Evolutionary conservation across 2,329 filamentous ascomycete genomes (phyloP), one percentile per base, ranked within the genome.

Genomic region (Aspergillus niger): DNA sequence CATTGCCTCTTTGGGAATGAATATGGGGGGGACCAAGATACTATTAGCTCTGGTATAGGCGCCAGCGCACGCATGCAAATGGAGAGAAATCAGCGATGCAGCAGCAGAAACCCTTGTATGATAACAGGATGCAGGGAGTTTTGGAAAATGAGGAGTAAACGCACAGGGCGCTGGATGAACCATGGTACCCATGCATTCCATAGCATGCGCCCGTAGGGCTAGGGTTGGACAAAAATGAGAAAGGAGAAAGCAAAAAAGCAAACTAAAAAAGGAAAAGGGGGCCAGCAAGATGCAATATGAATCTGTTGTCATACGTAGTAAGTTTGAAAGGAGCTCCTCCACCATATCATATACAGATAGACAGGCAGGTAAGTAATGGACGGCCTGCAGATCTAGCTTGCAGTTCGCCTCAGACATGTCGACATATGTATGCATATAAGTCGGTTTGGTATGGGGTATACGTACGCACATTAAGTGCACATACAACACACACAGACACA

Each of bases 401-500:
- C 41, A 22, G 8, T 20, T 22, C 41, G 22, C 41, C 41, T 44
- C 26, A 49, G 22, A 30, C 26, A 49, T 49, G 32, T 36, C 32
- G 32, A 36, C 32, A 17, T 48, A 48, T 48, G 8, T 22, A 28
- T 48, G 44, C 11, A 15, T 49, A 5, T 49, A 28, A 6, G 44
- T 48, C 15, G 44, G 44, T 17, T 28, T 24, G 44, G 44, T 48
- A 48, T 24, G 44, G 44, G 41, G 41, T 44, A 44, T 49, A 49
- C 44, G 44, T 49, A 49, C 22, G 44, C 15, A 24, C 44, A 26
- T 28, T 5, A n/a, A 26, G 24, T 49, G 44, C 44, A 17, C 8
- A 50, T 50, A 26, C 47, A 50, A 50, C 47, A 50, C 47, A 50
- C 26, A 50, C 47, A 50, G 47, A 50, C 47, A 50, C 26, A 50